Base-by-base conservation (phyloP, 768 basidiomycete species). In the Lactifluus subvellereus region DNA sequence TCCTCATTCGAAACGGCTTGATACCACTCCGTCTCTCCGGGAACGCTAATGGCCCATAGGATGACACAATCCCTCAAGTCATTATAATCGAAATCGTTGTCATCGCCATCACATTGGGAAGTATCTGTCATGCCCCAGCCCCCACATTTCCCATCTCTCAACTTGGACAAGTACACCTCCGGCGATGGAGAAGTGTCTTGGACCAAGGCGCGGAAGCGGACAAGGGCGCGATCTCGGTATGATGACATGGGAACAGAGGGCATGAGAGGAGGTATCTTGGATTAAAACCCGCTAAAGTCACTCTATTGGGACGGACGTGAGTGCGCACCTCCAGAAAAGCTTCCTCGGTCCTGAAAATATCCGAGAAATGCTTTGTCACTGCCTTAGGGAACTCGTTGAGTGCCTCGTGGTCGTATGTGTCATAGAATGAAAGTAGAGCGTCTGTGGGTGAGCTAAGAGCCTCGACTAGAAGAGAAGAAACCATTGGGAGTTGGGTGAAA, bases 101-200 rank as follows among this genome's bases (percentile, higher is more conserved):
- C 68, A 48, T 73, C 71, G 30, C 73, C 70, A 11, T 67, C 51
- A 20, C 64, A 52, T 59, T 64, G 65, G 52, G 67, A 71, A 54
- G 66, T 70, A 20, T 77, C 80, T 30, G 38, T 42, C 18, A 88
- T 73, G 6, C 88, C 90, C 91, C 91, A 92, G n/a, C 90, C 91
- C 32, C 88, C 89, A 60, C 80, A 83, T 48, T 69, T 70, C 1
- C 76, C 78, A 40, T 76, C 71, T 48, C 69, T 60, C 30, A 76
- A 72, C 47, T 70, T 77, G 3, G 84, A 80, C 47, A 89, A 76
- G 72, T 93, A 93, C 65, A 94, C 77, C 70, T 91, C 88, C 0
- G 83, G 81, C 6, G 87, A 84, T 18, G 81, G 70, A 2, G 89
- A 89, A 2, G 89, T 91, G 70, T 92, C 91, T 71, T 94, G 91